phyloP scores from a whole-genome alignment of 345 rosid species.

The Pugionium cornutum region DNA sequence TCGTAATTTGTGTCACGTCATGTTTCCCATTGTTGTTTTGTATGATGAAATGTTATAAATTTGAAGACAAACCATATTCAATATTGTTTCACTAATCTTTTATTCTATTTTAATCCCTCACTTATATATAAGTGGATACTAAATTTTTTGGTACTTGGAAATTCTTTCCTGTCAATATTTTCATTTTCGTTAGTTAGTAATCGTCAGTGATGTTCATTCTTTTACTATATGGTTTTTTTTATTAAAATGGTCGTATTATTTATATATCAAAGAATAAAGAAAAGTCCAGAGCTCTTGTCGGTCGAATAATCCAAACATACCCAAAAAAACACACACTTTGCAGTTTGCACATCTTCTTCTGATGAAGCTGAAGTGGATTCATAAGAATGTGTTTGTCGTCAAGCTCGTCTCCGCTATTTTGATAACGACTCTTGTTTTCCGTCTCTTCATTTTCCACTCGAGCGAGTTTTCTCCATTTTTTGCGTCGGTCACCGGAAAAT shows the following conservation, averaged over 20 bases:
- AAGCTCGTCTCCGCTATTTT: slow-evolving; percentile 55
- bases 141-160: too few relatives aligned
- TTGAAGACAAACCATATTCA: neutral
- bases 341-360: neutral
- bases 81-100: too few relatives aligned
- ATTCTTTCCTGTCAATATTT: too few relatives aligned
- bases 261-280: slow-evolving; percentile 7
- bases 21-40: neutral
- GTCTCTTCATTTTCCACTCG: slow-evolving; percentile 49
- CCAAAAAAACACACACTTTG: neutral
- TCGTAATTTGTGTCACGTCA: slow-evolving; percentile 3
- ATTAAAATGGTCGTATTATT: slow-evolving; percentile 34
- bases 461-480: slow-evolving; percentile 31
- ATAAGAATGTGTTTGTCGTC: slow-evolving; percentile 52
- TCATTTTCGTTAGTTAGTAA: too few relatives aligned
- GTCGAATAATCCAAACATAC: slow-evolving; percentile 7
- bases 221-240: slow-evolving; percentile 11
- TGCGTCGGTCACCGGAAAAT: slow-evolving; percentile 33
- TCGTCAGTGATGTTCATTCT: too few relatives aligned
- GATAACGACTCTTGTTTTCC: slow-evolving; percentile 56
- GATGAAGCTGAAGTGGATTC: slow-evolving; percentile 62
- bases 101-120: too few relatives aligned
- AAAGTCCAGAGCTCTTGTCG: slow-evolving; percentile 10
- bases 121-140: too few relatives aligned
- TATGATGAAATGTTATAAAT: slow-evolving; percentile 1